phyloP scores from a whole-genome alignment of 1,284 basidiomycete genomes.

The Leccinum fallax region DNA sequence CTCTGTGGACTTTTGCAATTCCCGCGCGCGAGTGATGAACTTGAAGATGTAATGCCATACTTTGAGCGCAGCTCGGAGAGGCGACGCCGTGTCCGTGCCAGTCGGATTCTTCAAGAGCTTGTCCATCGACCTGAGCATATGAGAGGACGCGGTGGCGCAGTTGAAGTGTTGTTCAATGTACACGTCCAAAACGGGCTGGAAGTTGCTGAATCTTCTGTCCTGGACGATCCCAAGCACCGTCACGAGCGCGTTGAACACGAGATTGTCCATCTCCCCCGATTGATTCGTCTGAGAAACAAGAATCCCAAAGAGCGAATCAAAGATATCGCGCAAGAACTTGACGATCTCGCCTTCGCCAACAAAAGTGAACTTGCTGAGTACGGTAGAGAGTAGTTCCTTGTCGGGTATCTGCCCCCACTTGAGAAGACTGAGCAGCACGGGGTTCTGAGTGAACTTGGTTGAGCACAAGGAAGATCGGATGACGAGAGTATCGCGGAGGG shows the following conservation, averaged over 20 bases:
- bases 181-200: conserved; percentile 89
- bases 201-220: conserved; percentile 95
- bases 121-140: conserved; percentile 87
- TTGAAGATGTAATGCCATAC: conserved; percentile 98
- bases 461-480: conserved; percentile 93
- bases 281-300: conserved; percentile 77
- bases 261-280: conserved; percentile 78
- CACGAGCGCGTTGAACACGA: conserved; percentile 90
- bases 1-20: conserved; percentile 84
- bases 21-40: conserved; percentile 86
- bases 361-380: conserved; percentile 88
- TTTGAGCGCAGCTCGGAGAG: conserved; percentile 87
- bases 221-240: conserved; percentile 89
- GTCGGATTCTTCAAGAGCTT: conserved; percentile 77
- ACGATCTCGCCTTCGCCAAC: conserved; percentile 93
- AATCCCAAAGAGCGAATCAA: conserved; percentile 93
- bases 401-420: conserved; percentile 81
- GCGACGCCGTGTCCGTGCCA: conserved; percentile 72
- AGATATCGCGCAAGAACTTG: conserved; percentile 91
- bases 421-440: conserved; percentile 80
- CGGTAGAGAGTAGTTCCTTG: conserved; percentile 66
- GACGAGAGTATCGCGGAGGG: conserved; percentile 77
- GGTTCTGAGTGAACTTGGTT: conserved; percentile 91
- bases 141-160: conserved; percentile 75
- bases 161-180: conserved; percentile 93